Evolutionary conservation across 2,329 filamentous ascomycete genomes (phyloP).

Genomic region (Venturia aucupariae): DNA sequence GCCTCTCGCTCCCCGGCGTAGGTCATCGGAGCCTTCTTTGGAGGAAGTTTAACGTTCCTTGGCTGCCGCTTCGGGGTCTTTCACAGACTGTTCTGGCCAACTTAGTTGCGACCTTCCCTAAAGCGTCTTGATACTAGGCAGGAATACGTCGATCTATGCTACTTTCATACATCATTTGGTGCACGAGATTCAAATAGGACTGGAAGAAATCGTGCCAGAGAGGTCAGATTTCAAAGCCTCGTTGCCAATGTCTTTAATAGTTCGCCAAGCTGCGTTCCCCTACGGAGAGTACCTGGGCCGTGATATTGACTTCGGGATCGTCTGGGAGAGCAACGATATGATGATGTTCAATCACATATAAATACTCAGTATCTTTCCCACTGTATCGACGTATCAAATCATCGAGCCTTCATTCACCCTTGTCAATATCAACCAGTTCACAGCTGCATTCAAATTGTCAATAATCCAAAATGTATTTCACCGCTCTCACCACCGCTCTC

Average conservation of each 20-base stretch:
- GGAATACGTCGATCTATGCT: not conserved
- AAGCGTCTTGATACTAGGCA: not conserved
- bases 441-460: not conserved
- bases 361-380: not conserved
- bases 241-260: not conserved
- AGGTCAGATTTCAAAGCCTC: not conserved
- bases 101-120: not conserved
- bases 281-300: not conserved
- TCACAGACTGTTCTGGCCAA: not conserved
- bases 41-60: not conserved
- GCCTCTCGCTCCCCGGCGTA: not conserved
- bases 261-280: not conserved
- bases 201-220: not conserved
- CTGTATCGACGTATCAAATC: not conserved
- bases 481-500: not conserved
- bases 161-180: not conserved
- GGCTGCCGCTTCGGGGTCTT: not conserved
- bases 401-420: not conserved
- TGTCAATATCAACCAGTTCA: not conserved
- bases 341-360: not conserved
- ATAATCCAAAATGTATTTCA: not conserved
- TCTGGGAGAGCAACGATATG: not conserved
- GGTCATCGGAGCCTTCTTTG: conserved; percentile 1
- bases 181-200: not conserved
- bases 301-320: not conserved